Conservation (phyloP, 2,329 filamentous ascomycete species). For the Fusarium ramigenum region DNA sequence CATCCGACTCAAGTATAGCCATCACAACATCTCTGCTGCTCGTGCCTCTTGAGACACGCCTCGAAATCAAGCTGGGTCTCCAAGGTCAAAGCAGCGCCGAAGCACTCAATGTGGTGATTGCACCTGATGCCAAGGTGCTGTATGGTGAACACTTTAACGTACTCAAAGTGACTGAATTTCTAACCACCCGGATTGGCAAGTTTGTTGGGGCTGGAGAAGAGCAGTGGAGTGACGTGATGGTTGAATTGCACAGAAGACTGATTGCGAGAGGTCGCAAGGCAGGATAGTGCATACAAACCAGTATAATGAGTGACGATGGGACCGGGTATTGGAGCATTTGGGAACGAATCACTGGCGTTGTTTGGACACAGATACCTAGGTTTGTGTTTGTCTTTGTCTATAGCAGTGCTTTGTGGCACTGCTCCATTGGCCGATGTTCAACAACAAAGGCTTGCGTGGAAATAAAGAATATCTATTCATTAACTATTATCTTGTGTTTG, state of each 20-base stretch:
- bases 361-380: slow-evolving; percentile 37
- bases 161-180: slow-evolving; percentile 77
- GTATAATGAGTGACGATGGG: slow-evolving; percentile 45
- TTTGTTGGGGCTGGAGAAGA: slow-evolving; percentile 48
- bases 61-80: slow-evolving; percentile 70
- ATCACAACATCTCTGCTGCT: slow-evolving; percentile 72
- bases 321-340: slow-evolving; percentile 22
- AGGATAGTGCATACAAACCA: neutral
- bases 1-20: slow-evolving; percentile 71
- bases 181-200: slow-evolving; percentile 63
- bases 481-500: neutral
- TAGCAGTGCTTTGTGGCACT: neutral
- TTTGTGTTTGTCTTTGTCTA: slow-evolving; percentile 26
- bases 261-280: slow-evolving; percentile 65
- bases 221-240: slow-evolving; percentile 64
- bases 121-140: slow-evolving; percentile 67
- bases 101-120: slow-evolving; percentile 65
- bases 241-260: slow-evolving; percentile 65
- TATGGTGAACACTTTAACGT: slow-evolving; percentile 84
- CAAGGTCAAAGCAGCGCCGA: slow-evolving; percentile 55
- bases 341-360: slow-evolving; percentile 34
- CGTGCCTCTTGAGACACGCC: slow-evolving; percentile 71
- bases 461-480: neutral
- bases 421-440: slow-evolving; percentile 12
- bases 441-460: slow-evolving; percentile 13